These are phyloP conservation scores for Phoma sp. DNA, from an alignment of 2,329 filamentous ascomycete species.

Conservation along the genomic window DNA sequence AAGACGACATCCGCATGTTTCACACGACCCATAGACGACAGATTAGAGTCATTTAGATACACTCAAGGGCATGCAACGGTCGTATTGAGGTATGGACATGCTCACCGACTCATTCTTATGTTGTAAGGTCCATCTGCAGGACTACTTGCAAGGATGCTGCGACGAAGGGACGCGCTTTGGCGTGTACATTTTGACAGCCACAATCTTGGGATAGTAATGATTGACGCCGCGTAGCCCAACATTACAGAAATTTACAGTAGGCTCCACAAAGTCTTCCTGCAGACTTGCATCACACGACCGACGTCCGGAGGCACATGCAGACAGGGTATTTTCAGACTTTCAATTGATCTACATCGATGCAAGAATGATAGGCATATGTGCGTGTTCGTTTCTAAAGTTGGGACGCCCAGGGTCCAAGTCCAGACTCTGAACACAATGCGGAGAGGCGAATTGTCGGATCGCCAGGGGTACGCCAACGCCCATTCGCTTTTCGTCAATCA, in stretches of 20 bases:
- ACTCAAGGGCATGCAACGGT: conserved; percentile 4
- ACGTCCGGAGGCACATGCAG: neutral
- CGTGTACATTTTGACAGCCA: neutral
- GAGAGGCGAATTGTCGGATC: conserved; percentile 16
- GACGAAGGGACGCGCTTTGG: neutral
- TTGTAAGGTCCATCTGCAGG: neutral
- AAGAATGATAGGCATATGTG: neutral
- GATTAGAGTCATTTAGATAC: neutral
- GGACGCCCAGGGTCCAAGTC: conserved; percentile 13
- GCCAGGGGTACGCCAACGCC: conserved; percentile 18
- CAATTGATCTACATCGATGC: neutral
- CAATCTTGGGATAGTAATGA: neutral
- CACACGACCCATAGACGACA: neutral
- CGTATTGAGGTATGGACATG: neutral
- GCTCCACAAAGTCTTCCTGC: neutral
- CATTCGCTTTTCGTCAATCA: conserved; percentile 10
- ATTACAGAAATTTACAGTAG: neutral
- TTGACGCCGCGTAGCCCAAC: conserved; percentile 1
- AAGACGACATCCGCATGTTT: conserved; percentile 1
- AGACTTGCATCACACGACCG: neutral
- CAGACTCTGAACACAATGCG: conserved; percentile 3
- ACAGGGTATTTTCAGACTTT: neutral
- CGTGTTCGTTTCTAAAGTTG: conserved; percentile 4
- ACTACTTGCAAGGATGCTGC: neutral
- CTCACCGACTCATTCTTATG: neutral